phyloP scores from a whole-genome alignment of 2,329 filamentous ascomycete species.

The Trichophyton schoenleinii region DNA sequence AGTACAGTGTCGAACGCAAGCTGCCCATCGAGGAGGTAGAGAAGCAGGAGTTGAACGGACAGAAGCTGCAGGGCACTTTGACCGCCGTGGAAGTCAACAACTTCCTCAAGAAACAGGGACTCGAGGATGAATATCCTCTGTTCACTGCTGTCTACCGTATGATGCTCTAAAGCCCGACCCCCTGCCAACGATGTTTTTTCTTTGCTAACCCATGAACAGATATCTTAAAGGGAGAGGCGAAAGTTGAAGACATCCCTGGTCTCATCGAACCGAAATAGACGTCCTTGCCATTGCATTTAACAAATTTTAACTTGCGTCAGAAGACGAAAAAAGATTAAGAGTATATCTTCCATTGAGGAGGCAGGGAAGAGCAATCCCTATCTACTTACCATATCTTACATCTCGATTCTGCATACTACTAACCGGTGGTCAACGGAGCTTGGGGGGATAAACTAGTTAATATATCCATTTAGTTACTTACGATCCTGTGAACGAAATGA shows the following conservation, averaged over 20 bases:
- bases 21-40: conserved; percentile 79
- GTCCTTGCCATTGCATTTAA: not conserved
- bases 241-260: conserved; percentile 67
- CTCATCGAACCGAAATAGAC: conserved; percentile 42
- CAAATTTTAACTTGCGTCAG: not conserved
- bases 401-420: not conserved
- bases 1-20: conserved; percentile 68
- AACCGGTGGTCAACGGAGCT: not conserved
- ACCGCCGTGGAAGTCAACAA: conserved; percentile 85
- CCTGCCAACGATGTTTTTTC: not conserved
- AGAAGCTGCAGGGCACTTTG: conserved; percentile 88
- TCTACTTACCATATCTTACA: not conserved
- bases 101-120: conserved; percentile 66
- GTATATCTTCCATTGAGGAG: not conserved
- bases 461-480: not conserved
- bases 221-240: conserved; percentile 63
- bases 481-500: not conserved
- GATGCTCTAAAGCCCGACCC: conserved; percentile 10
- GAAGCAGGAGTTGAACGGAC: conserved; percentile 78
- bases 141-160: conserved; percentile 72
- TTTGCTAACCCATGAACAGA: conserved; percentile 30
- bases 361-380: not conserved
- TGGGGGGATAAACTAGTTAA: not conserved
- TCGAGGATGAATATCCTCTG: conserved; percentile 75
- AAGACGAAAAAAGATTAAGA: not conserved